Conservation (phyloP, 108 stramenopile genomes). For the Seminavis robusta region DNA sequence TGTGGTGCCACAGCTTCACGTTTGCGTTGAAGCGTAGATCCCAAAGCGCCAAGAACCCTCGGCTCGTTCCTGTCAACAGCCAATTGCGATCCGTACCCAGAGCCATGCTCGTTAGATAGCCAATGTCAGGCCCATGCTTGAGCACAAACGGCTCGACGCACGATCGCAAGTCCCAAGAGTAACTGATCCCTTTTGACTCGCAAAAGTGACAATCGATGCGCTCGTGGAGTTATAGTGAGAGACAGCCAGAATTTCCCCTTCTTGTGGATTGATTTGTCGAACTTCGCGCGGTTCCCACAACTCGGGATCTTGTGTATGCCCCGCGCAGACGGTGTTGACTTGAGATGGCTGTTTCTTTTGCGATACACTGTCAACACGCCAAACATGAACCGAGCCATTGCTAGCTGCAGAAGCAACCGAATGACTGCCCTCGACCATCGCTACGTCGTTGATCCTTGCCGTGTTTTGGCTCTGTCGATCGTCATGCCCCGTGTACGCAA, state of each 20-base stretch:
- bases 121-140: slow-evolving; percentile 76
- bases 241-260: slow-evolving; percentile 87
- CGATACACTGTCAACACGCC: slow-evolving; percentile 78
- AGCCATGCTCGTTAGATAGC: slow-evolving; percentile 82
- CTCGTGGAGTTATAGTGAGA: slow-evolving; percentile 89
- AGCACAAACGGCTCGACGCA: slow-evolving; percentile 75
- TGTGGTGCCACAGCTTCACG: slow-evolving; percentile 90
- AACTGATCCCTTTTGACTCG: slow-evolving; percentile 75
- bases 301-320: too few species aligned
- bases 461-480: slow-evolving; percentile 3
- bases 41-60: slow-evolving; percentile 59
- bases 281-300: slow-evolving; percentile 60
- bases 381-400: slow-evolving; percentile 87
- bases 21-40: slow-evolving; percentile 79
- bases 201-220: slow-evolving; percentile 79
- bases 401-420: slow-evolving; percentile 85
- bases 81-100: slow-evolving; percentile 87
- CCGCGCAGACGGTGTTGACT: too few species aligned
- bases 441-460: slow-evolving; percentile 78
- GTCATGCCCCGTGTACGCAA: slow-evolving; percentile 76
- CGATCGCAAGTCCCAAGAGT: slow-evolving; percentile 78
- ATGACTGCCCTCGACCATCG: slow-evolving; percentile 86
- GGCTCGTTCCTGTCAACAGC: slow-evolving; percentile 82
- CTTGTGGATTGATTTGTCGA: slow-evolving; percentile 43
- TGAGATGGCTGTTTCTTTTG: too few species aligned